These are phyloP conservation scores for Scedosporium boydii DNA, from an alignment of 2,329 filamentous ascomycete species.

Conservation along the genomic window DNA sequence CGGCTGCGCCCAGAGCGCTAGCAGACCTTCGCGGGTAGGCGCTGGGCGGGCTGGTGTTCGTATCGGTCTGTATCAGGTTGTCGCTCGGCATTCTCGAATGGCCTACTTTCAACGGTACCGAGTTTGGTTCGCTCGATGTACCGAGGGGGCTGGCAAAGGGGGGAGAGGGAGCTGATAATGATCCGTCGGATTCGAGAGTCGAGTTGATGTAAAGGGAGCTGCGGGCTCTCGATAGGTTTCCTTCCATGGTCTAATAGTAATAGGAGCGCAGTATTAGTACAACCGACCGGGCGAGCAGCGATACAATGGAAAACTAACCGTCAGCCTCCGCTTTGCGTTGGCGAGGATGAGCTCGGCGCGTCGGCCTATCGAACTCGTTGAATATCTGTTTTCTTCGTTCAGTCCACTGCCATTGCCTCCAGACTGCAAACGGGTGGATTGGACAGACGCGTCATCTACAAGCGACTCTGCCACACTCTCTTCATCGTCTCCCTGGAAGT, in stretches of 20 bases:
- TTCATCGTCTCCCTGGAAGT: slow-evolving; percentile 59
- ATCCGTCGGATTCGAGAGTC: slow-evolving; percentile 33
- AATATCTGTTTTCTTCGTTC: slow-evolving; percentile 50
- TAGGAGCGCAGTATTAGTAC: background rate
- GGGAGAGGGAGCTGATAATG: slow-evolving; percentile 38
- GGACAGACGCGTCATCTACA: slow-evolving; percentile 32
- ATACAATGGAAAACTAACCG: slow-evolving; percentile 44
- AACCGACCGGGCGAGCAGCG: background rate
- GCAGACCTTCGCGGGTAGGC: slow-evolving; percentile 45
- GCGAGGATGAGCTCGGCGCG: slow-evolving; percentile 84
- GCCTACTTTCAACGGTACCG: slow-evolving; percentile 19
- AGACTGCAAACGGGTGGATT: slow-evolving; percentile 17
- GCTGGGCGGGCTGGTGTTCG: slow-evolving; percentile 1
- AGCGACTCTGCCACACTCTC: slow-evolving; percentile 54
- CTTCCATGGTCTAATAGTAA: slow-evolving; percentile 72
- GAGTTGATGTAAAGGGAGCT: slow-evolving; percentile 48
- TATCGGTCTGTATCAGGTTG: slow-evolving; percentile 25
- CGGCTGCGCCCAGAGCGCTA: slow-evolving; percentile 52
- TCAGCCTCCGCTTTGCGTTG: slow-evolving; percentile 82
- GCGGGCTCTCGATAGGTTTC: slow-evolving; percentile 72
- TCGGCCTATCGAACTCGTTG: slow-evolving; percentile 66
- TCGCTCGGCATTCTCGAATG: slow-evolving; percentile 56
- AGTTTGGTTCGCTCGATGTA: slow-evolving; percentile 13
- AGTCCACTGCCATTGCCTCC: slow-evolving; percentile 16
- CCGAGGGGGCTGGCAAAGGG: slow-evolving; percentile 27